Evolutionary conservation across 1,284 basidiomycete genomes (phyloP).

Genomic region (Cryptococcus wingfieldii): DNA sequence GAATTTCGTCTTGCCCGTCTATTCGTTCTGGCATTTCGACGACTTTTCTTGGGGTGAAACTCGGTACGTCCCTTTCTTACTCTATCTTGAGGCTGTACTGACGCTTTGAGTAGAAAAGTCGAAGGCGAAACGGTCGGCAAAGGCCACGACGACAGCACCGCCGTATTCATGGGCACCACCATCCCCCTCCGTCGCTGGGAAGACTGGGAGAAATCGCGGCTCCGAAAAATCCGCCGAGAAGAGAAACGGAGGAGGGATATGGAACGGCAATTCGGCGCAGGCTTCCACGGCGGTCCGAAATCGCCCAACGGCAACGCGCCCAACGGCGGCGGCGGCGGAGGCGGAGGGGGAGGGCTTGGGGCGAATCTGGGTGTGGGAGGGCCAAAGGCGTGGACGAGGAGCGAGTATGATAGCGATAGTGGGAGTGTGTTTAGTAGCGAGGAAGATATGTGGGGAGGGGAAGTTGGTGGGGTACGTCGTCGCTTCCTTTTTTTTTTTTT

Average conservation of each 20-base stretch:
- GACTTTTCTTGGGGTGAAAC: conserved; percentile 97
- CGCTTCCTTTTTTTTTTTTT: background rate
- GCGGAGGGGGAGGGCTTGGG: conserved; percentile 29
- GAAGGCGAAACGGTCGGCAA: conserved; percentile 74
- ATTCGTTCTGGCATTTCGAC: conserved; percentile 99
- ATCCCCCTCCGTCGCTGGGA: conserved; percentile 95
- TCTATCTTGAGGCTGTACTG: conserved; percentile 2
- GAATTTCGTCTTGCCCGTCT: conserved; percentile 91
- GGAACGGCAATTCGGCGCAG: conserved; percentile 59
- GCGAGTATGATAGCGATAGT: conserved; percentile 52
- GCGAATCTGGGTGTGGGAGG: conserved; percentile 39
- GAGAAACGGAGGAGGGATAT: conserved; percentile 76
- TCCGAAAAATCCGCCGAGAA: conserved; percentile 86
- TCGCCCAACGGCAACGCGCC: conserved; percentile 1
- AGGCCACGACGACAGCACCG: conserved; percentile 62
- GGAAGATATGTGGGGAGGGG: conserved; percentile 83
- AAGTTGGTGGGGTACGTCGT: conserved; percentile 52
- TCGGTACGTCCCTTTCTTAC: conserved; percentile 55
- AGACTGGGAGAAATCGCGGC: conserved; percentile 96
- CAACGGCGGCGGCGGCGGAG: no score
- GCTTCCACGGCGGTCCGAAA: conserved; percentile 39
- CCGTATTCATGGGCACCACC: conserved; percentile 55
- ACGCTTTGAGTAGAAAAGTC: conserved; percentile 64
- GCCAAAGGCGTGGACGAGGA: conserved; percentile 34
- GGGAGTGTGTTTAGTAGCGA: conserved; percentile 77